Evolutionary conservation across 2,329 filamentous ascomycete genomes (phyloP), one percentile per base, ranked within the genome.

Genomic region (Beauveria scarabaeidicola): DNA sequence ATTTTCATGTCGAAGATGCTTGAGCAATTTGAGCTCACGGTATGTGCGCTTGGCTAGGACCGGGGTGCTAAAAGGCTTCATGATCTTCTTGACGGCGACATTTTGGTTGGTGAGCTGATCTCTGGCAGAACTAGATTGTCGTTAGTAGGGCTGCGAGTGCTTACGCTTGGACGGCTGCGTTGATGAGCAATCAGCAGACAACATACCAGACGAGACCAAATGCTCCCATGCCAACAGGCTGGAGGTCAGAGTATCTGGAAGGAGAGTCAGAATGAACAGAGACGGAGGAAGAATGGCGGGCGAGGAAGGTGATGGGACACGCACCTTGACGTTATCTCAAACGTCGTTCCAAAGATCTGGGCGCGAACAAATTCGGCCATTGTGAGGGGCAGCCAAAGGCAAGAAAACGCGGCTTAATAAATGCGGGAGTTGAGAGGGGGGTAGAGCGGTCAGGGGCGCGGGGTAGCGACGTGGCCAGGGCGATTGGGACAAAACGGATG

Each of bases 51-150:
- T 99, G 61, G 94, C 94, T 52, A 99, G 82, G 61, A 99, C 94
- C 1, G 94, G 92, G n/a, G 94, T 99, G 81, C 92, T 97, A 78
- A 99, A 99, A 10, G 94, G 94, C 81, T 97, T 99, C 93, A 99
- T 97, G 72, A 99, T 99, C 85, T 99, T 99, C 84, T 99, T 99
- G 73, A 99, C 92, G 61, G 94, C 94, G 63, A 99, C 94, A 76
- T 92, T 91, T 75, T 97, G 92, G 73, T 85, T 90, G 62, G 94
- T 97, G 76, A 99, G 91, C 79, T 97, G 92, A 75, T 99, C 94
- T 77, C 91, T 93, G 61, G 94, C 94, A 65, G 94, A 97, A 77
- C 93, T 97, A 65, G 63, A 47, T 38, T 46, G 8, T 0, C 23
- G 51, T 50, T 38, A 56, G 53, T 17, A 6, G 6, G 44, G 55